Conservation (phyloP, 139 green algal genomes). For the Ettlia oleoabundans region DNA sequence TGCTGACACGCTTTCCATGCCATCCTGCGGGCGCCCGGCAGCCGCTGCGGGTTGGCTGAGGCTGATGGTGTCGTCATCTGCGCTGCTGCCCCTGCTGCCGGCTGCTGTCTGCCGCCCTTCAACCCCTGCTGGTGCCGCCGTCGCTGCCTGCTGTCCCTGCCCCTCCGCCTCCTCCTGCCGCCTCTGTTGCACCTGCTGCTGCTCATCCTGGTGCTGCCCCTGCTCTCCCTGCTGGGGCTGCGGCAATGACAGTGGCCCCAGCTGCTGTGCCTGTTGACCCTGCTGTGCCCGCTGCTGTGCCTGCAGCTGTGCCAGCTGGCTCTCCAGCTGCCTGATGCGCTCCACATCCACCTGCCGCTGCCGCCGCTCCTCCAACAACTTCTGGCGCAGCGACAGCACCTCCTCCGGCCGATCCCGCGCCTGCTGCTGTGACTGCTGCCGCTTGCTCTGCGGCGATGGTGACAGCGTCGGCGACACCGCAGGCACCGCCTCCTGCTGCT, state of each 20-base stretch:
- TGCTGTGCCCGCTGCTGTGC: neutral
- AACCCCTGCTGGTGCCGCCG: neutral
- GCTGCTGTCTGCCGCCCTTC: neutral
- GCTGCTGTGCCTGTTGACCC: neutral
- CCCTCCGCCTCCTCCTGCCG: neutral
- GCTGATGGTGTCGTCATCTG: neutral
- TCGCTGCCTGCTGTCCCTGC: neutral
- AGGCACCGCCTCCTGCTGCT: neutral
- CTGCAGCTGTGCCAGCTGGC: neutral
- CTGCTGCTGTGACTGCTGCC: neutral
- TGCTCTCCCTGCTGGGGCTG: neutral
- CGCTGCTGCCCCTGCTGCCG: neutral
- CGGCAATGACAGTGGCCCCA: neutral
- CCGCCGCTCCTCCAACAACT: neutral
- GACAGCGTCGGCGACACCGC: neutral
- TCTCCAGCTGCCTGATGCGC: neutral
- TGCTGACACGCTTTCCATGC: too few species aligned
- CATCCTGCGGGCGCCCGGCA: too few species aligned
- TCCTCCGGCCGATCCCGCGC: neutral
- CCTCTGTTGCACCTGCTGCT: neutral
- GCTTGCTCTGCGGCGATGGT: neutral
- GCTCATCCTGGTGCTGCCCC: neutral
- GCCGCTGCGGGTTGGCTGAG: too few species aligned
- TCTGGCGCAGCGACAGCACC: neutral
- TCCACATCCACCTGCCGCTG: neutral